Percentiles rank a stretch among this genome's conserved stretches.
Evolutionary conservation across 2,329 filamentous ascomycete genomes (phyloP).

Genomic region (Aulographum hederae): DNA sequence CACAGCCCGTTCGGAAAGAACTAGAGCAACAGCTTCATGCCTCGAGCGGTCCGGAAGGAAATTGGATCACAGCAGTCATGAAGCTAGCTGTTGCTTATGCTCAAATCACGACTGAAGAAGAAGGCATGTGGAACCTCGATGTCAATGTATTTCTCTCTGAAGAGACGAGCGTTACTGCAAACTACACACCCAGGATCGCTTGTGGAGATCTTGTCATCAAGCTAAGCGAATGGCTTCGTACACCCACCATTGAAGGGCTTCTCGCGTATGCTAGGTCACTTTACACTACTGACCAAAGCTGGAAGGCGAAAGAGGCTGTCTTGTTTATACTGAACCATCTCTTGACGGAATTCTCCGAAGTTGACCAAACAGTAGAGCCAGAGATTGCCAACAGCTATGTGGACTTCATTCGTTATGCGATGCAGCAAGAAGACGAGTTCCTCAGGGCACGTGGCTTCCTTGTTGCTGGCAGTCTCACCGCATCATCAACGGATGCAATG

Average conservation of each 20-base stretch:
- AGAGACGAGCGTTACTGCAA: slow-evolving; percentile 84
- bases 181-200: slow-evolving; percentile 87
- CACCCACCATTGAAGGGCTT: slow-evolving; percentile 59
- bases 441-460: slow-evolving; percentile 76
- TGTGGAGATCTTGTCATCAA: slow-evolving; percentile 87
- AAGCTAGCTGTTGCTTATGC: slow-evolving; percentile 70
- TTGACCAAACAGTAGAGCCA: slow-evolving; percentile 49
- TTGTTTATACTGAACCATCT: slow-evolving; percentile 76
- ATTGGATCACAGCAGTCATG: slow-evolving; percentile 80
- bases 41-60: slow-evolving; percentile 40
- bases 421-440: slow-evolving; percentile 54
- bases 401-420: slow-evolving; percentile 61
- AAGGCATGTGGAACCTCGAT: slow-evolving; percentile 91
- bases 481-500: slow-evolving; percentile 41
- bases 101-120: slow-evolving; percentile 81
- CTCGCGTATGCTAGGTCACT: slow-evolving; percentile 58
- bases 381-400: slow-evolving; percentile 58
- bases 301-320: slow-evolving; percentile 59
- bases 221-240: slow-evolving; percentile 73
- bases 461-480: slow-evolving; percentile 62
- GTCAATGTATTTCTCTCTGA: slow-evolving; percentile 90
- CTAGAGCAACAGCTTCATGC: slow-evolving; percentile 59
- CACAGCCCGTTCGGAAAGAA: slow-evolving; percentile 73
- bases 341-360: slow-evolving; percentile 65
- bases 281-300: slow-evolving; percentile 39